A percentile compares a stretch with the other conserved stretches of the same genome.
Conservation (phyloP, 2,329 filamentous ascomycete species). For the Pseudogymnoascus destructans region DNA sequence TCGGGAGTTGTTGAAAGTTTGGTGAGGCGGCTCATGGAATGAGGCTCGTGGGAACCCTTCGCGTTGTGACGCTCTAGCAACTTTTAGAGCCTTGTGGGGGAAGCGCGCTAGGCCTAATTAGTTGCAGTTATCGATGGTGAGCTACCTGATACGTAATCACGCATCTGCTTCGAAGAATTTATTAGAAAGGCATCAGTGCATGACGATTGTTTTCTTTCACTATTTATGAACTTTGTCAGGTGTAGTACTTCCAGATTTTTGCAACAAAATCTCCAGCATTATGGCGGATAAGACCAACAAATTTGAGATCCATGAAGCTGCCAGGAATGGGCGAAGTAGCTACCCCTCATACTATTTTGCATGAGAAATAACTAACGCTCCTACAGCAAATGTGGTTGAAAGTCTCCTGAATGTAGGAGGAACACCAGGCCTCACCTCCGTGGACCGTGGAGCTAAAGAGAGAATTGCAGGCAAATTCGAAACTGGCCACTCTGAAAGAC, state of each 20-base stretch:
- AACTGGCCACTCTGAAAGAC: slow-evolving; percentile 58
- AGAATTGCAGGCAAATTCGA: slow-evolving; percentile 55
- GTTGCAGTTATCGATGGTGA: slow-evolving; percentile 10
- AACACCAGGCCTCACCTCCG: not conserved
- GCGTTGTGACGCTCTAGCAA: slow-evolving; percentile 5
- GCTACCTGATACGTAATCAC: slow-evolving; percentile 10
- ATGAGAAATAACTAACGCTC: slow-evolving; percentile 1
- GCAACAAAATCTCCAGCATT: not conserved
- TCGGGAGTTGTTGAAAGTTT: not conserved
- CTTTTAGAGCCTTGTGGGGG: slow-evolving; percentile 9
- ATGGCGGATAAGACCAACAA: slow-evolving; percentile 37
- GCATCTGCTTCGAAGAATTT: not conserved
- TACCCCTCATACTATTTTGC: slow-evolving; percentile 8
- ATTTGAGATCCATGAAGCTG: slow-evolving; percentile 78
- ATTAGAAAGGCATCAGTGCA: slow-evolving; percentile 1
- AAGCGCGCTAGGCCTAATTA: not conserved
- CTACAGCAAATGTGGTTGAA: slow-evolving; percentile 54
- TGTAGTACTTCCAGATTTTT: not conserved
- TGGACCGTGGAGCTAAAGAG: not conserved
- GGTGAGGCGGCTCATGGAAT: slow-evolving; percentile 6
- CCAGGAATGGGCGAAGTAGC: slow-evolving; percentile 71
- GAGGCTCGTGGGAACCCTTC: slow-evolving; percentile 14
- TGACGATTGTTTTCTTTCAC: not conserved
- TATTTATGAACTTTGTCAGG: not conserved
- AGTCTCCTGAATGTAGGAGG: slow-evolving; percentile 53